Percentiles rank a stretch among this genome's conserved stretches.
Evolutionary conservation across 108 stramenopile species (phyloP).

Genomic region (Epipyxis sp.): DNA sequence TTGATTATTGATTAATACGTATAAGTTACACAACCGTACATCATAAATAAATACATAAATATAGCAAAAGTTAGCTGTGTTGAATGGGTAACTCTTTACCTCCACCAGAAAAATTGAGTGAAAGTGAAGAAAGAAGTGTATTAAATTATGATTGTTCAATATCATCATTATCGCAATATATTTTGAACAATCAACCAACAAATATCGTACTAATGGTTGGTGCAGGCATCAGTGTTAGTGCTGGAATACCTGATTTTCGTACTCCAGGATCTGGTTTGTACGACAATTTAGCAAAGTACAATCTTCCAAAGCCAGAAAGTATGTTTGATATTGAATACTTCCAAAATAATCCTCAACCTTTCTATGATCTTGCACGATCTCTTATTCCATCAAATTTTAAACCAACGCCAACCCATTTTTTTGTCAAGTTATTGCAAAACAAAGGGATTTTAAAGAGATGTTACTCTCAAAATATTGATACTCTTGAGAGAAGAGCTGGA

Average conservation of each 20-base stretch:
- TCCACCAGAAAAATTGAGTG: too few relatives aligned
- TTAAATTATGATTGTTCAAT: too few relatives aligned
- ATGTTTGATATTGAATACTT: slow-evolving; percentile 86
- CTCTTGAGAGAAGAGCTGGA: slow-evolving; percentile 75
- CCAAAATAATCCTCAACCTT: slow-evolving; percentile 39
- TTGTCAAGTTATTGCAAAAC: slow-evolving; percentile 71
- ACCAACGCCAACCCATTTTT: slow-evolving; percentile 84
- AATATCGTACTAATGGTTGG: slow-evolving; percentile 48
- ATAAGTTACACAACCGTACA: too few relatives aligned
- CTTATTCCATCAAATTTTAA: slow-evolving; percentile 75
- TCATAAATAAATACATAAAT: too few relatives aligned
- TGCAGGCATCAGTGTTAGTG: slow-evolving; percentile 80
- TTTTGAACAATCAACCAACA: too few relatives aligned
- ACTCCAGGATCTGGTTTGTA: slow-evolving; percentile 83
- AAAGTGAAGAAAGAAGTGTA: too few relatives aligned
- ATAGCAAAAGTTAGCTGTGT: too few relatives aligned
- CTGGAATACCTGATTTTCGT: slow-evolving; percentile 91
- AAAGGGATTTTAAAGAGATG: slow-evolving; percentile 69
- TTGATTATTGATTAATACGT: too few relatives aligned
- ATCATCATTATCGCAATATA: too few relatives aligned
- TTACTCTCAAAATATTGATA: slow-evolving; percentile 90
- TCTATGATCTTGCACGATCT: slow-evolving; percentile 52
- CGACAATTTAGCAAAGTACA: slow-evolving; percentile 77
- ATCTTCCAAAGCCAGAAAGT: slow-evolving; percentile 80
- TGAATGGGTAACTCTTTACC: too few relatives aligned